A percentile compares a stretch with the other conserved stretches of the same genome.
Evolutionary conservation across 2,329 filamentous ascomycete species (phyloP).

Genomic region (Boeremia lycopersici): DNA sequence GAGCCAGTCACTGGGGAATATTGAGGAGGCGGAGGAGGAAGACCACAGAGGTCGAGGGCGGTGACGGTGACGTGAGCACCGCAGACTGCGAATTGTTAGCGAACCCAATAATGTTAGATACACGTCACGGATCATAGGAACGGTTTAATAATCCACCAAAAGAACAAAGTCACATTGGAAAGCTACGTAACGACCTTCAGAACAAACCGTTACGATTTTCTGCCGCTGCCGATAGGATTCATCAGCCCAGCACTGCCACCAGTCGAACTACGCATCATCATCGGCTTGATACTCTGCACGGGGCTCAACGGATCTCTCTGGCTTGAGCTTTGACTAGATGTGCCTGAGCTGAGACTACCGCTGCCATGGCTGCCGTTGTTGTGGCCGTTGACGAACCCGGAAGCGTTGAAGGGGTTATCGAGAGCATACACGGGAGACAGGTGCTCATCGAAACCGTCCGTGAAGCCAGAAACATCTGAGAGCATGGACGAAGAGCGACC

Average conservation of each 20-base stretch:
- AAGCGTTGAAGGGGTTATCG: slow-evolving; percentile 47
- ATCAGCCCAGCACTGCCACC: slow-evolving; percentile 37
- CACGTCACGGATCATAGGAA: not conserved
- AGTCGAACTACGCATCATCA: slow-evolving; percentile 43
- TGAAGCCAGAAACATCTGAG: slow-evolving; percentile 58
- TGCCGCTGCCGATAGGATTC: slow-evolving; percentile 39
- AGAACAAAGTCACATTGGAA: slow-evolving; percentile 38
- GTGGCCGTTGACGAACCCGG: slow-evolving; percentile 44
- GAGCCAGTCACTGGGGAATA: not conserved
- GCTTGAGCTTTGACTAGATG: slow-evolving; percentile 46
- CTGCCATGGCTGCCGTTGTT: slow-evolving; percentile 56
- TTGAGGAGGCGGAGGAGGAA: slow-evolving; percentile 6
- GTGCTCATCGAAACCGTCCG: slow-evolving; percentile 51
- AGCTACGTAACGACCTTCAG: slow-evolving; percentile 29
- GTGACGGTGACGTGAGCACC: not conserved
- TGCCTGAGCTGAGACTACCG: slow-evolving; percentile 53
- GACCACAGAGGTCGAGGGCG: not conserved
- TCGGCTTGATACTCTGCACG: slow-evolving; percentile 39
- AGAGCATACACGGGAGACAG: slow-evolving; percentile 34
- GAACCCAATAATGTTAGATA: not conserved
- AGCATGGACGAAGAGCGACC: slow-evolving; percentile 60
- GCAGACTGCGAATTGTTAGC: not conserved
- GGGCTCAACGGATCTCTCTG: slow-evolving; percentile 49
- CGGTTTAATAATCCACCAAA: slow-evolving; percentile 16
- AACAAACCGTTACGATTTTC: slow-evolving; percentile 24